Base-by-base conservation (phyloP, 2,329 filamentous ascomycete genomes). In the Colletotrichum sidae region DNA sequence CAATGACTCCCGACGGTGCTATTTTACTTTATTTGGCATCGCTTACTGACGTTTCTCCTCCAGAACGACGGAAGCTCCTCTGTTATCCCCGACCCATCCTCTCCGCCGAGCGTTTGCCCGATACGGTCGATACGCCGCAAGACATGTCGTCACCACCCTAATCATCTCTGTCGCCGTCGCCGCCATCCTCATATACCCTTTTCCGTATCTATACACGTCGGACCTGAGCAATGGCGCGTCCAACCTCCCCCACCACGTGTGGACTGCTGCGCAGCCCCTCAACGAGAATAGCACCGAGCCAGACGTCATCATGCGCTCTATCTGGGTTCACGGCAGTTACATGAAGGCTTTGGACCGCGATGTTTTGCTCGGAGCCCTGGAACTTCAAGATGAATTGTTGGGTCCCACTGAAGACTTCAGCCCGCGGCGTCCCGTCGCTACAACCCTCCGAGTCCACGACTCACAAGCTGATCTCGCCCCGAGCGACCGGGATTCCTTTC, bases 251-350 rank as follows among this genome's bases (percentile, higher is more conserved):
- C 89, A 90, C 72, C 90, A 94, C 85, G 91, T 92, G 70, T 95
- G 92, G 92, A 94, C 92, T 34, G 90, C 90, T 42, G 90, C 90
- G 6, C 86, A 88, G 65, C 87, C 89, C 35, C 80, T 92, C 58
- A 78, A 85, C 41, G 85, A 86, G 52, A 80, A 81, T 58, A 77
- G 78, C 5, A 73, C 78, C 34, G 78, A 82, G 57, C 85, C 90
- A 4, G 91, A 95, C 74, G 88, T 95, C n/a, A 88, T 92, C 60
- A 91, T 95, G 87, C 90, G 91, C 69, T 92, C 92, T 62, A 86
- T 93, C 60, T 95, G 92, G 92, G 85, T 95, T 13, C 91, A 94
- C 72, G 91, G 91, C 68, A 90, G 86, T 74, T 94, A 94, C 73
- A 94, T 94, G 89, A 84, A 89, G 71, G 92, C 91, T 10, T 82